A percentile compares a stretch with the other conserved stretches of the same genome.
phyloP scores from a whole-genome alignment of 495 filamentous ascomycete species.

The Aspergillus biplanus region DNA sequence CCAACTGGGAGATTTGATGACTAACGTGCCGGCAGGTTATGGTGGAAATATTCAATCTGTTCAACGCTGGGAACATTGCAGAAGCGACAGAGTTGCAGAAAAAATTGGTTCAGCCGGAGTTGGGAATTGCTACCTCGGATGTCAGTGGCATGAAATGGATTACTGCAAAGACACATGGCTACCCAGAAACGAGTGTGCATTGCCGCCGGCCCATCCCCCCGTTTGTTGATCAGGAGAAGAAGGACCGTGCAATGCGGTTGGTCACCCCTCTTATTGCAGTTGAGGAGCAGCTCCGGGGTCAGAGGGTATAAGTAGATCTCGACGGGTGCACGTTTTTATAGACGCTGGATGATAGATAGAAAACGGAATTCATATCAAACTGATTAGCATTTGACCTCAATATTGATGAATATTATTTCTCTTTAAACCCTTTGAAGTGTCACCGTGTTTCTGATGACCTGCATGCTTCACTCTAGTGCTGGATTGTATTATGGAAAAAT shows the following conservation, averaged over 20 bases:
- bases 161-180: slow-evolving; percentile 2
- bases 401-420: too few relatives aligned
- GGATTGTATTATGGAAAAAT: not conserved
- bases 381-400: too few relatives aligned
- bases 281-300: not conserved
- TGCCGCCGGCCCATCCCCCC: slow-evolving; percentile 1
- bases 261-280: not conserved
- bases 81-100: slow-evolving; percentile 3
- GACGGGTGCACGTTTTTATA: not conserved
- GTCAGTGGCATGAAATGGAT: slow-evolving; percentile 8
- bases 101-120: not conserved
- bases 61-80: not conserved
- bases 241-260: not conserved
- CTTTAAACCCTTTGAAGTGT: too few relatives aligned
- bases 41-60: slow-evolving; percentile 8
- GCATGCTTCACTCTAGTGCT: too few relatives aligned
- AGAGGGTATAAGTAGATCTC: not conserved
- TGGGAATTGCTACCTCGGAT: slow-evolving; percentile 5
- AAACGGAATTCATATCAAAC: not conserved
- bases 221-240: not conserved
- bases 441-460: too few relatives aligned
- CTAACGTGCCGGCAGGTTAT: not conserved
- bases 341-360: not conserved
- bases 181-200: slow-evolving; percentile 2
- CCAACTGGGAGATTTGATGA: too few relatives aligned